Evolutionary conservation across 768 basidiomycete genomes (phyloP), one percentile per base, ranked within the genome.

Genomic region (Gloeophyllum trabeum): DNA sequence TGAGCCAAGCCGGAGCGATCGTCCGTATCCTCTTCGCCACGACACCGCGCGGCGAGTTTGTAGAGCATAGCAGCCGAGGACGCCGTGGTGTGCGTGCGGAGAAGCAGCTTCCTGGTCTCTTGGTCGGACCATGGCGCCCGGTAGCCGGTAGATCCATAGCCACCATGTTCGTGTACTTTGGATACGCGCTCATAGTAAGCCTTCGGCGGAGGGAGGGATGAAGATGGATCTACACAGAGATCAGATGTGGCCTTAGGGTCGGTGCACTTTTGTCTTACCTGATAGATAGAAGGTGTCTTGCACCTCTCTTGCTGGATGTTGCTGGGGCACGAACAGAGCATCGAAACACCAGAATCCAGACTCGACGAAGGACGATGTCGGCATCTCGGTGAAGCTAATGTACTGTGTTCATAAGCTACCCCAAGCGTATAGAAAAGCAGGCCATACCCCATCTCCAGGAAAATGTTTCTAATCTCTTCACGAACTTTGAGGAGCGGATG

Each of bases 291-390:
- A 99, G 4, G 96, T 99, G 55, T 99, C 96, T 61, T 99, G 96
- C 38, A 97, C 57, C 49, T 99, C 96, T 54, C 96, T 79, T 10
- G 96, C 96, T 5, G 96, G 96, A 66, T 99, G 96, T 59, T 98
- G 94, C 56, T 99, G 96, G 0, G 96, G 96, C 0, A 99, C 96
- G 61, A 94, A 99, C 49, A 99, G 72, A 1, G 93, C 80, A 60
- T 99, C 96, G 63, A 99, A 98, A 59, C 92, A 96, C 96, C 96
- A 99, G 73, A 98, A 99, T 25, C 86, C 87, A 18, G 91, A 94
- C 63, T 99, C 96, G 43, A 99, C 92, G 59, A 90, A 99, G 42
- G 81, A 79, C 39, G 80, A 79, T 6, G 96, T 98, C 12, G 93
- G 91, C 96, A 99, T 99, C 63, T 99, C 96, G 38, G 91, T 81